These are phyloP conservation scores for Mortierella sp. DNA, from an alignment of 371 early-diverging fungal genomes.

Conservation along the genomic window DNA sequence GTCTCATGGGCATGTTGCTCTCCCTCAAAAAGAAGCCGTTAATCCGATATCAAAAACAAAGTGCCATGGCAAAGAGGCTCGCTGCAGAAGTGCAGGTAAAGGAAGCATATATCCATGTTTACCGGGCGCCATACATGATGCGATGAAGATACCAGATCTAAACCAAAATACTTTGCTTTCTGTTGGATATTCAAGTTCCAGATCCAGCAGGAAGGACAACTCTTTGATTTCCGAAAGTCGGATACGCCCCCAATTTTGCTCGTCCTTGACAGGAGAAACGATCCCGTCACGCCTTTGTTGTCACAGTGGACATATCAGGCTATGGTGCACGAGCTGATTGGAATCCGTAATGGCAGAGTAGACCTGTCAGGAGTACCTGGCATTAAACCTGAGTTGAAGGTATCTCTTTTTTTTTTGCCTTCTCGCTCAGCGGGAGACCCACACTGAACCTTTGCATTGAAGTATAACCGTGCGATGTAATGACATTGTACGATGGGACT, in stretches of 20 bases:
- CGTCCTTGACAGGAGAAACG: constrained; percentile 95
- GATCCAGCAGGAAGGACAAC: constrained; percentile 82
- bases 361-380: constrained; percentile 88
- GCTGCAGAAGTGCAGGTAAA: constrained; percentile 83
- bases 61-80: constrained; percentile 82
- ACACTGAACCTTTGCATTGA: not conserved
- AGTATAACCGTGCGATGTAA: too few species aligned
- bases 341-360: constrained; percentile 95
- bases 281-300: constrained; percentile 97
- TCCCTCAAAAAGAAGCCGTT: constrained; percentile 91
- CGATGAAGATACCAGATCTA: not conserved
- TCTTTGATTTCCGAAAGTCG: constrained; percentile 85
- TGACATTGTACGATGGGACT: too few species aligned
- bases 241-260: constrained; percentile 91
- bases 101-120: not conserved
- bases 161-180: too few species aligned
- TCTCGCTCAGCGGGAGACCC: not conserved
- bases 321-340: constrained; percentile 97
- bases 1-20: constrained; percentile 80
- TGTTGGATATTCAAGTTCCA: constrained; percentile 61
- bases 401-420: constrained; percentile 7
- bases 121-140: not conserved
- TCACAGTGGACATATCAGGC: constrained; percentile 99
- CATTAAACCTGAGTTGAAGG: constrained; percentile 84
- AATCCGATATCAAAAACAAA: constrained; percentile 87